phyloP scores from a whole-genome alignment of 257 asterid genomes.

The Ajuga chamaepitys region DNA sequence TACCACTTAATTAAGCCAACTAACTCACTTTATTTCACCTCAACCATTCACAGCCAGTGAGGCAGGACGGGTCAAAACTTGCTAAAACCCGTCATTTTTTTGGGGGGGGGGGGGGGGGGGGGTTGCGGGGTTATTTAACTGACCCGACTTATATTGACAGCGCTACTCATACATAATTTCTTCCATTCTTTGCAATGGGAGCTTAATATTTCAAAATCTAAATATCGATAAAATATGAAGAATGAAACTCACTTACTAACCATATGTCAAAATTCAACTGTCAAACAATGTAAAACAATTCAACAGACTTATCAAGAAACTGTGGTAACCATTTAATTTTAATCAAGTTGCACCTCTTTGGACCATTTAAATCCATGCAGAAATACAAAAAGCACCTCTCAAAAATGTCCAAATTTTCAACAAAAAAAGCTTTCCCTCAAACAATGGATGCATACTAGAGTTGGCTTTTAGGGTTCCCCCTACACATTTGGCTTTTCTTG shows the following conservation, averaged over 20 bases:
- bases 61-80: no score
- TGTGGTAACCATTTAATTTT: slow-evolving; percentile 1
- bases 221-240: not conserved
- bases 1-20: no score
- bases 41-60: no score
- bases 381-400: slow-evolving; percentile 13
- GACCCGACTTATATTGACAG: no score
- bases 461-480: slow-evolving; percentile 26
- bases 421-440: not conserved
- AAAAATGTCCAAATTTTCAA: not conserved
- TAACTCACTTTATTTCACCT: no score
- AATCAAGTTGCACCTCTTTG: slow-evolving; percentile 2
- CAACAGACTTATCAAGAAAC: not conserved
- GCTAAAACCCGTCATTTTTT: no score
- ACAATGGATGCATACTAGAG: slow-evolving; percentile 2
- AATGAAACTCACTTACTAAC: not conserved
- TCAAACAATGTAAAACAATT: no score
- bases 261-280: not conserved
- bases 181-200: not conserved
- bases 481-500: slow-evolving; percentile 19
- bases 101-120: no score
- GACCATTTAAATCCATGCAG: slow-evolving; percentile 12
- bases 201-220: not conserved
- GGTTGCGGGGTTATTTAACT: no score
- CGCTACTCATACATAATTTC: not conserved